Evolutionary conservation across 495 filamentous ascomycete genomes (phyloP), one percentile per base, ranked within the genome.

Genomic region (Mytilinidion resinicola): DNA sequence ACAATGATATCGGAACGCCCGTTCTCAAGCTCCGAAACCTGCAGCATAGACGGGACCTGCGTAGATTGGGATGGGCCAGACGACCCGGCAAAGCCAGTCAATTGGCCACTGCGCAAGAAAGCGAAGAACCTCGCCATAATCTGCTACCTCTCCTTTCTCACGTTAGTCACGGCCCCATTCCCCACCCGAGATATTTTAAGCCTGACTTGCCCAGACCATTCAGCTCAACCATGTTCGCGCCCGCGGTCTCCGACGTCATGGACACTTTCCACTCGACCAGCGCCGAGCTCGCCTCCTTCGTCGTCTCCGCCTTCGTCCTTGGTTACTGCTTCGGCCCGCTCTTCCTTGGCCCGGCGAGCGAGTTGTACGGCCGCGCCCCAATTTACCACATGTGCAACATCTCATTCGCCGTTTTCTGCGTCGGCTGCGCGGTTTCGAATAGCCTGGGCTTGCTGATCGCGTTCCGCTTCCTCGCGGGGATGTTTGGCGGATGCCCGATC

Each of bases 401-500:
- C 6, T 71, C 77, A 37, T 77, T 78, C 54, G 62, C 74, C 11
- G 55, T 74, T 38, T 76, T 76, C 65, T 78, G 66, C 46, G 69
- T 78, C 51, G 75, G 69, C 12, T 76, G 72, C 50, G 76, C 76
- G 17, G 60, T 78, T 9, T 62, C 71, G 4, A 69, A 70, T 10
- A 67, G 53, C 30, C 48, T 77, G 17, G 63, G 66, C 12, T 65
- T 71, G 54, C 63, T 80, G n/a, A 71, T 80, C 15, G 71, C 73
- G 39, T 77, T 78, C 52, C 76, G 77, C 4, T 70, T 80, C 35
- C 60, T 79, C 2, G 69, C 71, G 0, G 77, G 77, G 1, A 63
- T 69, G 14, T 71, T 69, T 1, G 76, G 76, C 34, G 64, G 68
- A 4, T 71, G 69, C 34, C 73, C 73, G 20, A 37, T 80, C 42